Conservation (phyloP, 2,329 filamentous ascomycete species). For the Cadophora sp. region DNA sequence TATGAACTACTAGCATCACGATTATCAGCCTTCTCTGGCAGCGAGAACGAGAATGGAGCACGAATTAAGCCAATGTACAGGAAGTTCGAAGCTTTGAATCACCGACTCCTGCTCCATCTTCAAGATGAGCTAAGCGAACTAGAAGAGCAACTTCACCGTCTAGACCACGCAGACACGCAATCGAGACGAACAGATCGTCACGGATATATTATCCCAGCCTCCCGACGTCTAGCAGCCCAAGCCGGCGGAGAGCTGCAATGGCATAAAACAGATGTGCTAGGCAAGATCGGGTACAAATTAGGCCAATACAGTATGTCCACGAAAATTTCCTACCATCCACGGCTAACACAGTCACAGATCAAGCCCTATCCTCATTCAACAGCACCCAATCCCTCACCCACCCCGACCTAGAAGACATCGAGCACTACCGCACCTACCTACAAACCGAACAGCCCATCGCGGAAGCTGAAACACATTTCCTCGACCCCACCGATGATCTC, state of each 20-base stretch:
- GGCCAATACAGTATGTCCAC: conserved; percentile 68
- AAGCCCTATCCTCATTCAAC: conserved; percentile 65
- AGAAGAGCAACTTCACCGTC: conserved; percentile 75
- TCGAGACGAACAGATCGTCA: conserved; percentile 36
- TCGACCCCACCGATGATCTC: conserved; percentile 43
- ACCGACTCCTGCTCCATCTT: conserved; percentile 80
- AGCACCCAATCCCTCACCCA: conserved; percentile 56
- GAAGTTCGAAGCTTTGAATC: conserved; percentile 81
- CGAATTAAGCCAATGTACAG: conserved; percentile 72
- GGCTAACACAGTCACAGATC: conserved; percentile 51
- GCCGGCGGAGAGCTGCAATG: conserved; percentile 63
- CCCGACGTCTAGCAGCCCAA: conserved; percentile 59
- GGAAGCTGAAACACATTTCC: conserved; percentile 55
- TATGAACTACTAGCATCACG: conserved; percentile 69
- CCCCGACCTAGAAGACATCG: conserved; percentile 59
- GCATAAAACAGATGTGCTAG: conserved; percentile 65
- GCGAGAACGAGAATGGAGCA: conserved; percentile 33
- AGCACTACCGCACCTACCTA: conserved; percentile 62
- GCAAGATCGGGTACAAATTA: conserved; percentile 69
- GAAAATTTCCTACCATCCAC: neutral
- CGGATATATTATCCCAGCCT: conserved; percentile 59
- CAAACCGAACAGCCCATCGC: conserved; percentile 60
- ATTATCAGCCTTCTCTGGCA: conserved; percentile 48
- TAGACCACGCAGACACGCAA: conserved; percentile 68
- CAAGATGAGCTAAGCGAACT: conserved; percentile 86